Conservation (phyloP, 768 basidiomycete genomes). For the Psilocybe cyanescens region DNA sequence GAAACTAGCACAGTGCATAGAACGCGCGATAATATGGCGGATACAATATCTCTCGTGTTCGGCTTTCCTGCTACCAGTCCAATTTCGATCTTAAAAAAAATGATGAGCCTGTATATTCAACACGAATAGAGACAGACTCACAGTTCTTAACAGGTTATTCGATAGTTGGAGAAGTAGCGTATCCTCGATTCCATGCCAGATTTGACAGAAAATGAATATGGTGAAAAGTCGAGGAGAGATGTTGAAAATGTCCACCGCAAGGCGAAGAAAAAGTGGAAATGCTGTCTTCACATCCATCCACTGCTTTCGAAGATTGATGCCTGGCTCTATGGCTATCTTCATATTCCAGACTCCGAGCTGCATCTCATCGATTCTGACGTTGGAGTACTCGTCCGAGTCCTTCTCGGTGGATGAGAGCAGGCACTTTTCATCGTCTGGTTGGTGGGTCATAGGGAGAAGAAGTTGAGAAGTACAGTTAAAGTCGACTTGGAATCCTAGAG, state of each 20-base stretch:
- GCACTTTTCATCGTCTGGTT: background rate
- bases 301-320: background rate
- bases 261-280: conserved; percentile 6
- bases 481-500: too few relatives aligned
- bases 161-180: conserved; percentile 15
- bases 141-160: conserved; percentile 8
- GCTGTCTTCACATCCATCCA: conserved; percentile 5
- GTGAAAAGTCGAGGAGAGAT: conserved; percentile 10
- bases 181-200: conserved; percentile 14
- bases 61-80: background rate
- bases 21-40: background rate
- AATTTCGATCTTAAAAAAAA: conserved; percentile 1
- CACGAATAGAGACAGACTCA: background rate
- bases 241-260: conserved; percentile 6
- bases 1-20: conserved; percentile 4
- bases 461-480: background rate
- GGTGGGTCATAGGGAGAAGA: background rate
- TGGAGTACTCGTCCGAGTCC: background rate
- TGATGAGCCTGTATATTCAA: background rate
- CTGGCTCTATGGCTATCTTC: background rate
- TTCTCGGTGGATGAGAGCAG: background rate
- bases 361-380: conserved; percentile 6
- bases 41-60: conserved; percentile 1
- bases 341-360: conserved; percentile 15
- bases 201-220: conserved; percentile 7